phyloP scores from a whole-genome alignment of 805 yeast species.

The Pichia californica region DNA sequence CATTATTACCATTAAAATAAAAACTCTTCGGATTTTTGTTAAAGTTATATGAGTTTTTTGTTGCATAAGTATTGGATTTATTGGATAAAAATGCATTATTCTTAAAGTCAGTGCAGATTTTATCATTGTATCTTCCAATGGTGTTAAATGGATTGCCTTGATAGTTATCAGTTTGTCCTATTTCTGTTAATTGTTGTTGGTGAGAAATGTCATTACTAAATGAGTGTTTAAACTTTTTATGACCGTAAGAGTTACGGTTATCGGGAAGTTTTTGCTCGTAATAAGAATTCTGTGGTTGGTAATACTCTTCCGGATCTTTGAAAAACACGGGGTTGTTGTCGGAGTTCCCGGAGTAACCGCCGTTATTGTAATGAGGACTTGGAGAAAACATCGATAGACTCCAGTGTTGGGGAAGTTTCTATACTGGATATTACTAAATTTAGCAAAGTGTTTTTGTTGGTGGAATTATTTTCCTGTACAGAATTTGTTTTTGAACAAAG shows the following conservation, averaged over 20 bases:
- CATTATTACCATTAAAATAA: no score
- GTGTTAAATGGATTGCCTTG: not conserved
- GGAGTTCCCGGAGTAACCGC: not conserved
- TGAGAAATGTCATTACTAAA: no score
- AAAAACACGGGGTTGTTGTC: not conserved
- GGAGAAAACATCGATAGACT: slow-evolving; percentile 7
- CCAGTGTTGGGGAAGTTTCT: no score
- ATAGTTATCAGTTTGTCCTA: not conserved
- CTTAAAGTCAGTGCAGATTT: not conserved
- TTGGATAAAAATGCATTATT: not conserved
- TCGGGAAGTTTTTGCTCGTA: no score
- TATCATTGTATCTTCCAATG: not conserved
- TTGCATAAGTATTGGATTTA: not conserved
- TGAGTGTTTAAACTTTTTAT: no score
- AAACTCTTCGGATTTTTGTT: no score
- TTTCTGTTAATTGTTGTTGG: no score
- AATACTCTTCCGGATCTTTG: not conserved
- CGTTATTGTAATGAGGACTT: slow-evolving; percentile 1
- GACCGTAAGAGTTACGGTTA: no score
- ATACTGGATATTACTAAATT: not conserved
- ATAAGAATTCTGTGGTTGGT: not conserved
- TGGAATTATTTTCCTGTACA: no score
- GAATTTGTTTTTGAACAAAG: no score
- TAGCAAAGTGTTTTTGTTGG: no score
- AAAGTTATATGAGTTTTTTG: no score